Conservation (phyloP, 352 stramenopile genomes). For the Phytophthora sp. region DNA sequence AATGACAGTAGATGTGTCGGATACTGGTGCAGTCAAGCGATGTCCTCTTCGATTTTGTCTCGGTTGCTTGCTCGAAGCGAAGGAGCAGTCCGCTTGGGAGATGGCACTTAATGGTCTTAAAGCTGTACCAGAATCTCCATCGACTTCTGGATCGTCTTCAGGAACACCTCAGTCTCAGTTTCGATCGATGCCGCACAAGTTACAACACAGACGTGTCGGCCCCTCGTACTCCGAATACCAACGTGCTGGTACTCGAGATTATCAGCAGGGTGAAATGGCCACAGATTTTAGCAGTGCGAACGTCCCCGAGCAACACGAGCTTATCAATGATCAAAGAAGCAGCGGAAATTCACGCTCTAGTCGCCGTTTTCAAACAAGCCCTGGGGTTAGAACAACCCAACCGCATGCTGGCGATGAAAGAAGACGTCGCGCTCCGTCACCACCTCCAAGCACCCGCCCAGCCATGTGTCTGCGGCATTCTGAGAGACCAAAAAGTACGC, state of each 20-base stretch:
- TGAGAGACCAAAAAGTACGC: conserved; percentile 3
- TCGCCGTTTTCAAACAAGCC: background rate
- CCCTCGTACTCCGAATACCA: conserved; percentile 28
- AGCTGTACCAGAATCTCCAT: background rate
- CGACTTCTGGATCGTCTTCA: background rate
- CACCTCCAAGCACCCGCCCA: background rate
- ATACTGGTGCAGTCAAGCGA: conserved; percentile 36
- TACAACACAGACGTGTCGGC: background rate
- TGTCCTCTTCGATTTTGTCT: conserved; percentile 55
- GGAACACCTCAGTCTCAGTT: conserved; percentile 6
- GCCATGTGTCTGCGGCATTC: background rate
- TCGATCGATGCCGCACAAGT: background rate
- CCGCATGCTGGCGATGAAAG: background rate
- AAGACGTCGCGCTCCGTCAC: conserved; percentile 1
- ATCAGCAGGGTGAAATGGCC: conserved; percentile 6
- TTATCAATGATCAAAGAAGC: background rate
- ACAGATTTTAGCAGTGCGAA: conserved; percentile 5
- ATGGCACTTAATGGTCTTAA: conserved; percentile 32
- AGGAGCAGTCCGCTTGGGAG: conserved; percentile 48
- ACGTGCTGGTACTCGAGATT: conserved; percentile 7
- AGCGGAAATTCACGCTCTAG: conserved; percentile 9
- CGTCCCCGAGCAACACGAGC: background rate
- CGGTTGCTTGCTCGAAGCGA: conserved; percentile 51
- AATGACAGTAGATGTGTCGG: conserved; percentile 56
- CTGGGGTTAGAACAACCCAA: background rate